Base-by-base conservation (phyloP, 2,329 filamentous ascomycete species). In the Fusarium duplospermum region DNA sequence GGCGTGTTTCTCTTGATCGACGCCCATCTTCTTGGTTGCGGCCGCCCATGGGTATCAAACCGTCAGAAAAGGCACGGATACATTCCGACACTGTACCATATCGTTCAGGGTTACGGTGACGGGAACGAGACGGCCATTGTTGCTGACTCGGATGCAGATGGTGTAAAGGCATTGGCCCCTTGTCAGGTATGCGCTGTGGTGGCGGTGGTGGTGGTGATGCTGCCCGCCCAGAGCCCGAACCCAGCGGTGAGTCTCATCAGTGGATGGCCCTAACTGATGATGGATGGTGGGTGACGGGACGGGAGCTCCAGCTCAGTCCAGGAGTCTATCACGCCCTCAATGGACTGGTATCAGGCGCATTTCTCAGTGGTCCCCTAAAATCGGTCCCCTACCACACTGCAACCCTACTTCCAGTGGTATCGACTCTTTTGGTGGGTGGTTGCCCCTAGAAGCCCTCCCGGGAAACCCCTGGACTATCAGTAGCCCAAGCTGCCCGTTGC, bases 321-420 rank as follows among this genome's bases (percentile, higher is more conserved):
- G 50, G 57, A 68, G 50, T 31, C 40, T 54, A 65, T 59, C 38
- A 70, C 52, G 29, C 50, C 59, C 45, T 36, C 20, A 59, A 69
- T 42, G 67, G 64, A 65, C 65, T 60, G 67, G 63, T 74, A 31
- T n/a, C 54, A 62, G 59, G 67, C 66, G 54, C 67, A 64, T 42
- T 63, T 70, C 66, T 73, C 64, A 74, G 68, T 64, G 71, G 68
- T 64, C 71, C 72, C 71, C 69, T 66, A 69, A 64, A 57, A 72
- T 60, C 54, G 54, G 68, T 72, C 65, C 72, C 72, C 62, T 73
- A 66, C 67, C 64, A 27, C 64, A 40, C 57, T 73, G 71, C 64
- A 73, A 72, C 71, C 71, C 71, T 72, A 72, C 67, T 64, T 31
- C 6, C 29, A 9, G 6, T 62, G 29, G 33, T 35, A 22, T 58